Conservation (phyloP, 306 rosid species). For the Quercus agrifolia region DNA sequence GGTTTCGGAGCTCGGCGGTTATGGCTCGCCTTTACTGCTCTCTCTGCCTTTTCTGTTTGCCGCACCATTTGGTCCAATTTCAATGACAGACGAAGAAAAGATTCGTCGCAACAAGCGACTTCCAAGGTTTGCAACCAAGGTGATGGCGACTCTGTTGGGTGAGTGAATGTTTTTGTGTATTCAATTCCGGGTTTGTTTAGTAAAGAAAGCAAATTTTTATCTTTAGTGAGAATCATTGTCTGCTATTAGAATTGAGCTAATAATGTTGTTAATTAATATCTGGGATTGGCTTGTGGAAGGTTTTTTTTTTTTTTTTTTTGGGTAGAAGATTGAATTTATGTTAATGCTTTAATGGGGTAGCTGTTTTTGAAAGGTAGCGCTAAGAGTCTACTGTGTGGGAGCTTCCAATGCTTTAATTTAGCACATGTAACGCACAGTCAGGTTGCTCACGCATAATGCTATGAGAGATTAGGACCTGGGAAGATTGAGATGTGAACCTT, state of each 20-base stretch:
- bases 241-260: not conserved
- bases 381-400: not conserved
- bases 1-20: constrained; percentile 94
- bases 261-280: not conserved
- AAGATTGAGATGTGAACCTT: not conserved
- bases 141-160: constrained; percentile 21
- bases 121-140: constrained; percentile 5
- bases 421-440: too few relatives aligned
- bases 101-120: not conserved
- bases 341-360: not conserved
- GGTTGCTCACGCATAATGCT: not conserved
- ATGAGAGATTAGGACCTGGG: not conserved
- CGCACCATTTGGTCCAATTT: constrained; percentile 75
- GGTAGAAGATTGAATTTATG: not conserved
- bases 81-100: constrained; percentile 40
- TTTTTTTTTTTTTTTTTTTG: too few relatives aligned
- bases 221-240: too few relatives aligned
- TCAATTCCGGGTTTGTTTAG: not conserved
- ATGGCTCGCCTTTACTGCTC: constrained; percentile 91
- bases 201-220: not conserved
- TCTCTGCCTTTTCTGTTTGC: constrained; percentile 84
- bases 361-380: not conserved
- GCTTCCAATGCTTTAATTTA: not conserved
- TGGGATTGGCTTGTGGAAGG: not conserved
- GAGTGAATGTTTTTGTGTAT: constrained; percentile 20